Conservation (phyloP, 2,329 filamentous ascomycete species). For the Botryotinia convoluta region DNA sequence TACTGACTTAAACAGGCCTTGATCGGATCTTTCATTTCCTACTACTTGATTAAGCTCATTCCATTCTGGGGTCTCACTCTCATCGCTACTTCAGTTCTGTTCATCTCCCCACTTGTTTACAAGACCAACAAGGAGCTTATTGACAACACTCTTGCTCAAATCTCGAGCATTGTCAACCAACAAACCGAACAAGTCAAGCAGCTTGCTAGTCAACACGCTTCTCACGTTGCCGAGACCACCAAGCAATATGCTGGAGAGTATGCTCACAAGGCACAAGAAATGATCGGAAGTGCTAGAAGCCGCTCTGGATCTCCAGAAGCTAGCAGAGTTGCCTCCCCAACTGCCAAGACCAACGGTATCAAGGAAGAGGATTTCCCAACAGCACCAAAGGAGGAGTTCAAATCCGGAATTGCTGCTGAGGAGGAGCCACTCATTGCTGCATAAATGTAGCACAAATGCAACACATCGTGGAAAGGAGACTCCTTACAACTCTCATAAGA, state of each 20-base stretch:
- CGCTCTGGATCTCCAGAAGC: conserved; percentile 34
- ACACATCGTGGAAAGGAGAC: background rate
- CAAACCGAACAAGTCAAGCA: conserved; percentile 62
- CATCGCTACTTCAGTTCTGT: conserved; percentile 56
- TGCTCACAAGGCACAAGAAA: conserved; percentile 63
- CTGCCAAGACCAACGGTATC: conserved; percentile 23
- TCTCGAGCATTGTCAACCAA: conserved; percentile 55
- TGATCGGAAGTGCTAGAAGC: conserved; percentile 47
- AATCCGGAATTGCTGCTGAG: conserved; percentile 26
- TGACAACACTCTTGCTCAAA: conserved; percentile 59
- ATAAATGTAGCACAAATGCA: conserved; percentile 24
- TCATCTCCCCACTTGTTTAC: conserved; percentile 64
- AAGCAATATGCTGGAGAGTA: conserved; percentile 69
- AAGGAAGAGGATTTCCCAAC: conserved; percentile 36
- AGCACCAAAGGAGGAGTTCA: conserved; percentile 38
- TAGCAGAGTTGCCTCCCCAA: conserved; percentile 25
- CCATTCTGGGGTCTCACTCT: conserved; percentile 68
- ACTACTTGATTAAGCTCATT: conserved; percentile 67
- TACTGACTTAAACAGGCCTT: conserved; percentile 48
- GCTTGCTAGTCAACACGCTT: conserved; percentile 62
- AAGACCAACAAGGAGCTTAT: conserved; percentile 68
- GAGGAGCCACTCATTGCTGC: conserved; percentile 33
- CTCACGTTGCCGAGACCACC: conserved; percentile 59
- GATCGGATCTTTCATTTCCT: conserved; percentile 60
- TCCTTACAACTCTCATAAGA: conserved; percentile 1